These are phyloP conservation scores for Metschnikowia gelsemii DNA, from an alignment of 805 yeast genomes.

Conservation along the genomic window DNA sequence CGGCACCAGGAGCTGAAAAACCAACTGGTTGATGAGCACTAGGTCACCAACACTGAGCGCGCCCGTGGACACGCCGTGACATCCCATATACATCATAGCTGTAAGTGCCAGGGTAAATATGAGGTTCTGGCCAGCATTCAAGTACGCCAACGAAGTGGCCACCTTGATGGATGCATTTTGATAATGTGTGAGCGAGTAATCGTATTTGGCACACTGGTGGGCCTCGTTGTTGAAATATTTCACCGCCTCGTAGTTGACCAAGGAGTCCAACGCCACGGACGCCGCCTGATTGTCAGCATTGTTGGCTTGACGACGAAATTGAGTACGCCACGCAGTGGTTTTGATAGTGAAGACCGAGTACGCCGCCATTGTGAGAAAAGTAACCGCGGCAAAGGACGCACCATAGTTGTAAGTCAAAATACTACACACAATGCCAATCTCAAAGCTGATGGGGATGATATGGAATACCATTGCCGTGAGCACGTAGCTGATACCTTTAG, in stretches of 20 bases:
- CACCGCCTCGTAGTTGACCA: conserved; percentile 92
- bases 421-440: conserved; percentile 90
- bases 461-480: conserved; percentile 97
- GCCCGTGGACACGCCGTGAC: conserved; percentile 86
- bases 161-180: conserved; percentile 74
- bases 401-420: conserved; percentile 93
- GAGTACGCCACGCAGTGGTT: conserved; percentile 96
- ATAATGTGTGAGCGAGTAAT: conserved; percentile 67
- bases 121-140: conserved; percentile 76
- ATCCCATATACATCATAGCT: conserved; percentile 97
- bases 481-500: conserved; percentile 94
- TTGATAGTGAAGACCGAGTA: conserved; percentile 84
- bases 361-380: conserved; percentile 82
- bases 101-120: conserved; percentile 88
- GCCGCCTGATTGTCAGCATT: conserved; percentile 96
- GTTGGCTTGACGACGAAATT: conserved; percentile 82
- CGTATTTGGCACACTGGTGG: conserved; percentile 77
- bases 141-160: conserved; percentile 78
- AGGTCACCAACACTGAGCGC: conserved; percentile 88
- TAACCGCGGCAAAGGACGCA: conserved; percentile 80
- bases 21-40: conserved; percentile 91
- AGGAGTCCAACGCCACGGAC: conserved; percentile 86
- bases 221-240: conserved; percentile 90
- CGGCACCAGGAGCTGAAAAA: conserved; percentile 94
- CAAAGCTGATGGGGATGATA: conserved; percentile 88